Evolutionary conservation across 2,329 filamentous ascomycete genomes (phyloP).

Genomic region (Neopestalotiopsis rosae): DNA sequence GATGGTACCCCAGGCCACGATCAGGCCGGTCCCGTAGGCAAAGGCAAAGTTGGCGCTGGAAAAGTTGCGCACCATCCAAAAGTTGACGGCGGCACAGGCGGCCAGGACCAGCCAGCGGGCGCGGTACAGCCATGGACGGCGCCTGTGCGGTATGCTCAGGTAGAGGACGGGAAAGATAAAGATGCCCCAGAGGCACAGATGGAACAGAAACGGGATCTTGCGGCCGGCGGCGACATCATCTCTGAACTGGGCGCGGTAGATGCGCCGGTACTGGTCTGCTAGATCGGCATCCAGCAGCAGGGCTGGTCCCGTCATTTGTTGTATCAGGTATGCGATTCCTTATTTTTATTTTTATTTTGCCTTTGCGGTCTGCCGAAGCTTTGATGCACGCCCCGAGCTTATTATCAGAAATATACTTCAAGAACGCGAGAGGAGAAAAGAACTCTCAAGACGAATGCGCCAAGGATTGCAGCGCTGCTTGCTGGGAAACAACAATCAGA

Average conservation of each 20-base stretch:
- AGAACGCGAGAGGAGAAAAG: not conserved
- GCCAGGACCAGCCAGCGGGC: conserved; percentile 56
- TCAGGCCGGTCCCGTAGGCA: conserved; percentile 56
- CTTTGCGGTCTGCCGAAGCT: not conserved
- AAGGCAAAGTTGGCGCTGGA: conserved; percentile 58
- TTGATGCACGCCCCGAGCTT: not conserved
- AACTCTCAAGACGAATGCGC: not conserved
- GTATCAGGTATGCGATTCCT: not conserved
- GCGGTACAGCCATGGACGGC: conserved; percentile 54
- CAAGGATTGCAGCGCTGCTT: too few relatives aligned
- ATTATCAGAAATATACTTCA: not conserved
- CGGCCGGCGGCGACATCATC: conserved; percentile 42
- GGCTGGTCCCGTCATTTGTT: not conserved
- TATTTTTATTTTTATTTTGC: not conserved
- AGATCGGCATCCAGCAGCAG: conserved; percentile 24
- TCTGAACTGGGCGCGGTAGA: conserved; percentile 34
- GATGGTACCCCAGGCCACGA: conserved; percentile 56
- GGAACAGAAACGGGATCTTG: conserved; percentile 56
- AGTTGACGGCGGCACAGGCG: conserved; percentile 48
- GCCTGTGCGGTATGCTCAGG: conserved; percentile 59
- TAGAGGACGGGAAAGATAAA: conserved; percentile 59
- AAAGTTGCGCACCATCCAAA: conserved; percentile 44
- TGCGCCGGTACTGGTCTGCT: conserved; percentile 32
- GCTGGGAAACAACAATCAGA: too few relatives aligned
- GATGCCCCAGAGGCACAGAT: conserved; percentile 53